Percentiles rank a stretch among this genome's conserved stretches.
Conservation (phyloP, 2,329 filamentous ascomycete genomes). For the Colletotrichum horii region DNA sequence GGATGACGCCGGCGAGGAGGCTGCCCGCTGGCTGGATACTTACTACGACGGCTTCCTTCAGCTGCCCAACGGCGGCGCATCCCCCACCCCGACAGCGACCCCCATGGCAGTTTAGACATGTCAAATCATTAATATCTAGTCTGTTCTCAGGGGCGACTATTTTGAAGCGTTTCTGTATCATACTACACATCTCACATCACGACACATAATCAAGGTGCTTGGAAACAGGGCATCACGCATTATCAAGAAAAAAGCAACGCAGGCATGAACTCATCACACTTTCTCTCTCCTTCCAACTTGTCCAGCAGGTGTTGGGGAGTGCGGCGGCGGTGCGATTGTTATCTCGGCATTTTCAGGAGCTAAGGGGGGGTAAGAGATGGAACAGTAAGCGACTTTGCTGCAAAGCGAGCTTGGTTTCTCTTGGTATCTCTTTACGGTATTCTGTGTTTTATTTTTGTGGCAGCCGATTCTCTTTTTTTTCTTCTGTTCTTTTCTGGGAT, state of each 20-base stretch:
- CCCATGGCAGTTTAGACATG: conserved; percentile 11
- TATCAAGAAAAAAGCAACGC: conserved; percentile 3
- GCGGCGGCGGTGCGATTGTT: conserved; percentile 17
- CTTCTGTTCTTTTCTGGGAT: not conserved
- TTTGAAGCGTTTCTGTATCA: conserved; percentile 1
- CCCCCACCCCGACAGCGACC: conserved; percentile 10
- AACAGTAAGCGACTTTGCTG: not conserved
- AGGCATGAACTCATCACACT: conserved; percentile 16
- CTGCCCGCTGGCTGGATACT: conserved; percentile 58
- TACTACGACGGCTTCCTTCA: conserved; percentile 62
- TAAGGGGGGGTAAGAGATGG: not conserved
- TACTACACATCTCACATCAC: conserved; percentile 8
- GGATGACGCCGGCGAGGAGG: conserved; percentile 55
- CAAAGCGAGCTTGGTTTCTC: conserved; percentile 7
- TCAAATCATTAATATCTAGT: not conserved
- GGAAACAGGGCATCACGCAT: not conserved
- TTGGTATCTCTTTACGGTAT: not conserved
- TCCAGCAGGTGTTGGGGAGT: conserved; percentile 21
- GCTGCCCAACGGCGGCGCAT: conserved; percentile 37
- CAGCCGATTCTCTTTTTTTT: not conserved
- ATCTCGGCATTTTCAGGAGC: conserved; percentile 22
- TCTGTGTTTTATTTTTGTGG: not conserved
- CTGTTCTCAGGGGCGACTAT: not conserved
- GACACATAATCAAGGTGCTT: conserved; percentile 13
- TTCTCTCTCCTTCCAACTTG: conserved; percentile 13